Percentiles rank a stretch among this genome's conserved stretches.
These are phyloP conservation scores for Draba incana DNA, from an alignment of 345 rosid species.

Conservation along the genomic window DNA sequence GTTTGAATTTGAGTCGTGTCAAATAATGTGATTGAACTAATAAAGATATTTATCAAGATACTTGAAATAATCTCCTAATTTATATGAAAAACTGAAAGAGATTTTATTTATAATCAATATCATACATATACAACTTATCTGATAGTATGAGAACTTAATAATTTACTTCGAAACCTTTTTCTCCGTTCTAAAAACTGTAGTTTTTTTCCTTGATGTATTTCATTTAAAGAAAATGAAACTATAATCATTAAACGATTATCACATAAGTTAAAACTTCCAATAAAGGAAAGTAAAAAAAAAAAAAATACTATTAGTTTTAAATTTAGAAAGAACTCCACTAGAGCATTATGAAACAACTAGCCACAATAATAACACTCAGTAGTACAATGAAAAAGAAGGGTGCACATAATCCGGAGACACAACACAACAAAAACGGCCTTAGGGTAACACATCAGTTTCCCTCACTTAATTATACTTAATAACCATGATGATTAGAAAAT, in stretches of 20 bases:
- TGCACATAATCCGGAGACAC: background rate
- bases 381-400: constrained; percentile 1
- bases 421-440: background rate
- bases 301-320: background rate
- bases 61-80: no score
- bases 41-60: no score
- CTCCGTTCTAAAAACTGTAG: no score
- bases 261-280: constrained; percentile 8
- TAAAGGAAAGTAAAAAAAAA: constrained; percentile 1
- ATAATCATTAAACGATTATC: constrained; percentile 20
- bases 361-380: constrained; percentile 8
- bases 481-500: constrained; percentile 1
- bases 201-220: background rate
- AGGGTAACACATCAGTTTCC: constrained; percentile 1
- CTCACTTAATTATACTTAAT: background rate
- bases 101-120: no score
- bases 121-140: background rate
- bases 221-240: constrained; percentile 10
- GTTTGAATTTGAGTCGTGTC: no score
- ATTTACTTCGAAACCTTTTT: background rate
- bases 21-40: no score
- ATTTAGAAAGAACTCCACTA: constrained; percentile 23
- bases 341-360: constrained; percentile 39
- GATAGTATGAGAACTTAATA: background rate
- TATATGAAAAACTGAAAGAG: background rate